Evolutionary conservation across 257 asterid genomes (phyloP), one percentile per base, ranked within the genome.

Genomic region (Solanum tarapatanum): DNA sequence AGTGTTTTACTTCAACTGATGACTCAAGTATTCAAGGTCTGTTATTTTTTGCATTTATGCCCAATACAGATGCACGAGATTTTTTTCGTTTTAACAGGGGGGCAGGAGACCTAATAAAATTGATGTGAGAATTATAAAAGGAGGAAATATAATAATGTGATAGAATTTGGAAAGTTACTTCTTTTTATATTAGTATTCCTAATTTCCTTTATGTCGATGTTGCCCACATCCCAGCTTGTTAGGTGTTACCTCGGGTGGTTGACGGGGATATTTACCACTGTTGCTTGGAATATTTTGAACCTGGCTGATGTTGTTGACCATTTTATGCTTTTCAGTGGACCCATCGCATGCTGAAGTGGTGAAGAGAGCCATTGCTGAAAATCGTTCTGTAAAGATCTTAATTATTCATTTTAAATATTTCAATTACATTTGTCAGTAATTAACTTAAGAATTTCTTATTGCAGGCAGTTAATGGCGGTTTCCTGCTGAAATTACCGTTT

Each of bases 401-500:
- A 14, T 84, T 87, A 3, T 84, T 87, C n/a, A 19, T 66, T 51
- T 45, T 2, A 8, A 17, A 13, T 1, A 14, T 14, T 79, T 30
- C 85, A 82, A 37, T 28, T 45, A 82, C 69, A 19, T 28, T 28
- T 28, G 19, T 2, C 17, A 10, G 24, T 30, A 45, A 82, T 82
- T 48, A 82, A 82, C 69, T 84, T 48, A 7, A 21, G 4, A 69
- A 21, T 37, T 58, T 24, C 36, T 77, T 72, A 74, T 90, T 90
- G 92, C 98, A 97, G 99, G 98, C 96, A 24, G 88, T 92, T 68
- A 87, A 68, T 16, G 85, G 89, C 37, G 99, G 98, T 90, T 75
- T 68, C 89, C 93, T 95, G 88, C 83, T 97, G 93, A 97, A 97
- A 92, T 94, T 97, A 90, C 95, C 98, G 28, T 95, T 93, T 58